A percentile compares a stretch with the other conserved stretches of the same genome.
phyloP scores from a whole-genome alignment of 805 yeast species.

The Starmerella floris region DNA sequence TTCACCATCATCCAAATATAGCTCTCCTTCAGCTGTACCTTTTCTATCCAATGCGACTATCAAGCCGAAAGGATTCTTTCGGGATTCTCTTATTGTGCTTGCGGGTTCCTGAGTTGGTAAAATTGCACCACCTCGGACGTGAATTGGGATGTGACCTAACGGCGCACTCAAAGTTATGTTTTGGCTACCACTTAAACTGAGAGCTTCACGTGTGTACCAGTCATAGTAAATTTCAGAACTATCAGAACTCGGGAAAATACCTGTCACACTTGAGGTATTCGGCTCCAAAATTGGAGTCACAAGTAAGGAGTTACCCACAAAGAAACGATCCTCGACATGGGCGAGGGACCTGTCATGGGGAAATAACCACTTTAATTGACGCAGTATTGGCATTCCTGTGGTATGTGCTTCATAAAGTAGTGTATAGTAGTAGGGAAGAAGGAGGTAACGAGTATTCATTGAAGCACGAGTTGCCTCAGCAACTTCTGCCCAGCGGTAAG shows the following conservation, averaged over 20 bases:
- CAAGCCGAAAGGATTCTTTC: constrained; percentile 2
- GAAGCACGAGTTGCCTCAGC: not conserved
- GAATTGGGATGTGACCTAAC: constrained; percentile 1
- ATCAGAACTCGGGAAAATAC: not conserved
- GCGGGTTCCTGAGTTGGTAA: constrained; percentile 1
- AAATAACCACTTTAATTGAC: constrained; percentile 1
- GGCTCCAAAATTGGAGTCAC: constrained; percentile 2
- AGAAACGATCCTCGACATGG: not conserved
- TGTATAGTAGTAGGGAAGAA: constrained; percentile 1
- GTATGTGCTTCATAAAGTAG: constrained; percentile 1
- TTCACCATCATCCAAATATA: constrained; percentile 1
- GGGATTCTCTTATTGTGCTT: not conserved
- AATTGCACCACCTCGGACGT: constrained; percentile 1
- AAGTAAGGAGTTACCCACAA: not conserved
- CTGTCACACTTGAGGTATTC: not conserved
- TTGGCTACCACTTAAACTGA: not conserved
- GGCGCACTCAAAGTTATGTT: constrained; percentile 1
- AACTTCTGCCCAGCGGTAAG: not conserved
- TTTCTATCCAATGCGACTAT: not conserved
- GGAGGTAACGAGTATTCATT: not conserved
- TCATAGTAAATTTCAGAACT: constrained; percentile 1
- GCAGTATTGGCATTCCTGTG: not conserved
- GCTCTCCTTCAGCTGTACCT: not conserved
- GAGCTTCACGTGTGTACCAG: constrained; percentile 1
- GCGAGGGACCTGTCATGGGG: not conserved